Evolutionary conservation across 495 filamentous ascomycete genomes (phyloP).

Genomic region (Neurospora sp.): DNA sequence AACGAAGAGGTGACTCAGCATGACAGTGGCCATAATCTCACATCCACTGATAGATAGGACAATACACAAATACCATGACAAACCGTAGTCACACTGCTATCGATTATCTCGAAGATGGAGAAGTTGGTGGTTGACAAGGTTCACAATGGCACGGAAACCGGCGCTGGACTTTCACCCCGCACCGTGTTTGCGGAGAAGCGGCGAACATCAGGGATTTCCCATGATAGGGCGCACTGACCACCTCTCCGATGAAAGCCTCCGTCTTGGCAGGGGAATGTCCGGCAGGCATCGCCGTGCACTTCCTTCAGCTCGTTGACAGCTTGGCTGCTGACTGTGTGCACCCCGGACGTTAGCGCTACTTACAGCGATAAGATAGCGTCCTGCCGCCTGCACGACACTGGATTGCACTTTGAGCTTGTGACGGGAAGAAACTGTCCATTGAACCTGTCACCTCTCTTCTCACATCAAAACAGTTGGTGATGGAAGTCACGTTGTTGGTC

Average conservation of each 20-base stretch:
- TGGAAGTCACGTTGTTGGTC: neutral
- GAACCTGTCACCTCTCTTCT: neutral
- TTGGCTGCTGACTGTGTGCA: neutral
- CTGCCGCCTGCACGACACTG: neutral
- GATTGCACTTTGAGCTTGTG: neutral
- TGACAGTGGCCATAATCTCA: neutral
- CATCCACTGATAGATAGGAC: neutral
- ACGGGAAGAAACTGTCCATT: neutral
- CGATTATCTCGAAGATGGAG: neutral
- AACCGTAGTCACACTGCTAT: neutral
- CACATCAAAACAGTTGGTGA: neutral
- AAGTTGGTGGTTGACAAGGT: neutral
- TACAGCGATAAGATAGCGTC: neutral
- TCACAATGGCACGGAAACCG: neutral
- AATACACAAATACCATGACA: neutral
- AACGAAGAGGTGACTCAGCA: neutral
- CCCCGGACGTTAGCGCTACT: neutral
- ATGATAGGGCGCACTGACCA: neutral
- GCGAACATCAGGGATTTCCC: neutral
- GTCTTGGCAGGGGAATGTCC: neutral
- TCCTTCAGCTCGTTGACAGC: neutral
- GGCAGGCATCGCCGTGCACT: neutral
- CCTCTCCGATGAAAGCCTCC: neutral
- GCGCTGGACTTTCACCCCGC: neutral
- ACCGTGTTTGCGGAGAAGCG: neutral